Percentiles rank a stretch among this genome's conserved stretches.
These are phyloP conservation scores for Kwoniella heveanensis DNA, from an alignment of 768 basidiomycete genomes.

Conservation along the genomic window DNA sequence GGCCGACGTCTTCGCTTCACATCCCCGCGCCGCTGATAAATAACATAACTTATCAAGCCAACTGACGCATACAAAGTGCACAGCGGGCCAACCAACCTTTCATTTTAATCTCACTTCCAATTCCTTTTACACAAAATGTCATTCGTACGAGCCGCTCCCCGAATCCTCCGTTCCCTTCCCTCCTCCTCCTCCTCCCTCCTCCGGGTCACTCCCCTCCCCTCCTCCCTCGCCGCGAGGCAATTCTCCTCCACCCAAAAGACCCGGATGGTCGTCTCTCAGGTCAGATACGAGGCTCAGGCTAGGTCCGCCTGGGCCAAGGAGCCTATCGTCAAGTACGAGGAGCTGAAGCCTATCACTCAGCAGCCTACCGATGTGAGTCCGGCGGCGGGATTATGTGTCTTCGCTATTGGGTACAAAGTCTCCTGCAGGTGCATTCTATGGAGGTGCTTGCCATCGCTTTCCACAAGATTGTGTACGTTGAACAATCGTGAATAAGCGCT, in stretches of 20 bases:
- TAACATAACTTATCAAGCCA: conserved; percentile 1
- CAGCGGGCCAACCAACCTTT: neutral
- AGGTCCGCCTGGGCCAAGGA: conserved; percentile 64
- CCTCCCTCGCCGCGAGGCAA: conserved; percentile 5
- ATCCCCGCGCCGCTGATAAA: no score
- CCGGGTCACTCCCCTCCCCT: neutral
- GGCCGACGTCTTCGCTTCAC: conserved; percentile 1
- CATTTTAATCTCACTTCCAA: no score
- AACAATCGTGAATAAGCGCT: neutral
- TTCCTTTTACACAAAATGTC: conserved; percentile 8
- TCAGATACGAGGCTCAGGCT: conserved; percentile 17
- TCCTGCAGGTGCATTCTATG: no score
- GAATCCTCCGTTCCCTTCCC: neutral
- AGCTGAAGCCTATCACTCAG: conserved; percentile 75
- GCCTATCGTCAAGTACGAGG: conserved; percentile 72
- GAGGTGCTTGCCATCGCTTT: no score
- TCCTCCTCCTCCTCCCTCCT: conserved; percentile 8
- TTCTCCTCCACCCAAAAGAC: conserved; percentile 10
- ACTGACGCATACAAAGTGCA: neutral
- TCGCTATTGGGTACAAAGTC: no score
- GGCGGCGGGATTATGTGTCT: no score
- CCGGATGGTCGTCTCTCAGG: conserved; percentile 15
- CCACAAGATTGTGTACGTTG: no score
- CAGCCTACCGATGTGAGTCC: conserved; percentile 65
- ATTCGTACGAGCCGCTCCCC: conserved; percentile 11